A percentile compares a stretch with the other conserved stretches of the same genome.
Evolutionary conservation across 2,329 filamentous ascomycete species (phyloP).

Genomic region (Calonectria multiphialidica): DNA sequence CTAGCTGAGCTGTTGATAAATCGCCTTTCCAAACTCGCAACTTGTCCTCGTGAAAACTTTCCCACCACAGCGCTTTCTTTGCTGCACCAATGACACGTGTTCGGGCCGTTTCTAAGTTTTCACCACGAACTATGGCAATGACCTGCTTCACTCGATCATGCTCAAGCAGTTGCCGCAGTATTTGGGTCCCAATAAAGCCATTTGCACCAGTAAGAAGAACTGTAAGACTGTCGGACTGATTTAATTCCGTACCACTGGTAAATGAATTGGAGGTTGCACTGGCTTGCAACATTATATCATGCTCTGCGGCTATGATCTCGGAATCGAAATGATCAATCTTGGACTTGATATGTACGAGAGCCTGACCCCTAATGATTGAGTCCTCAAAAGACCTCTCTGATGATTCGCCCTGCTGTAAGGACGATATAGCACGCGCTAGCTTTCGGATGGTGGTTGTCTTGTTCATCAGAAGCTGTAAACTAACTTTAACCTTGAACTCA

Average conservation of each 20-base stretch:
- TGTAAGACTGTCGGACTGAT: neutral
- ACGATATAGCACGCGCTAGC: neutral
- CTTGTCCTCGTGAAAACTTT: neutral
- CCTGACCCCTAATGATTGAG: too few relatives aligned
- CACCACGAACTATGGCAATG: neutral
- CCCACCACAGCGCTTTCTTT: neutral
- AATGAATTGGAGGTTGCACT: fast-evolving
- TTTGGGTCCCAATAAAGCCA: neutral
- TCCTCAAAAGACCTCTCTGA: neutral
- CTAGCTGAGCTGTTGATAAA: neutral
- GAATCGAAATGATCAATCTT: neutral
- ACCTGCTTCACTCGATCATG: neutral
- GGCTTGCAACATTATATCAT: neutral
- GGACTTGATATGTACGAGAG: neutral
- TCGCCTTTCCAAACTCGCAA: neutral
- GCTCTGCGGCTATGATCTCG: neutral
- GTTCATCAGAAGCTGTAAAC: neutral
- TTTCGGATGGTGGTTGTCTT: neutral
- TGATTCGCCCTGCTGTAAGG: neutral
- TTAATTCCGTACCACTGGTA: too few relatives aligned
- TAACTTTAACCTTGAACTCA: neutral
- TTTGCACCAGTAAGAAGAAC: neutral
- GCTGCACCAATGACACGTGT: neutral
- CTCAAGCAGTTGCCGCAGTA: neutral
- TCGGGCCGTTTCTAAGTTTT: neutral